A percentile compares a stretch with the other conserved stretches of the same genome.
These are phyloP conservation scores for Sporisorium graminicola DNA, from an alignment of 1,284 basidiomycete species.

Conservation along the genomic window DNA sequence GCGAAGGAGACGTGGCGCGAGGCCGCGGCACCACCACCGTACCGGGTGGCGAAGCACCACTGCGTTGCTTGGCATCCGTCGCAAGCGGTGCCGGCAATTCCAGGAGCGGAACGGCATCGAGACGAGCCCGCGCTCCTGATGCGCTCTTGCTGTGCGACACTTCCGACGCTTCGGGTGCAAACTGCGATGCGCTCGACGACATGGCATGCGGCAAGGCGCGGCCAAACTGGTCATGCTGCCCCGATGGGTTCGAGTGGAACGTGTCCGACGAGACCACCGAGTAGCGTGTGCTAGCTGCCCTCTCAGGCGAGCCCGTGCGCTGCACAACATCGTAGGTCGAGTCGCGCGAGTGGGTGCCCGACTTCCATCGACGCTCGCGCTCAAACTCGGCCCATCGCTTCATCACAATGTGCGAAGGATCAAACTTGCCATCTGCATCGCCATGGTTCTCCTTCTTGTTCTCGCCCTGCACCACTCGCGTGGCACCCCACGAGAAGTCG, in stretches of 20 bases:
- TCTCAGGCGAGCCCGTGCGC: constrained; percentile 59
- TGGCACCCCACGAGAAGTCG: constrained; percentile 71
- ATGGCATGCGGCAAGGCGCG: constrained; percentile 37
- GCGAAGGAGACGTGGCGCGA: constrained; percentile 47
- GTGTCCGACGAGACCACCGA: constrained; percentile 60
- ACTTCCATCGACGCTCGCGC: constrained; percentile 92
- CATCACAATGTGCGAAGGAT: constrained; percentile 96
- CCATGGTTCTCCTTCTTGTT: constrained; percentile 65
- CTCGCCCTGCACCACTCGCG: constrained; percentile 69
- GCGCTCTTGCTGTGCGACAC: constrained; percentile 55
- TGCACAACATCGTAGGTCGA: constrained; percentile 75
- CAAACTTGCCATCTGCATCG: constrained; percentile 83
- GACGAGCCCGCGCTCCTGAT: constrained; percentile 56
- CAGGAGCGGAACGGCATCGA: constrained; percentile 66
- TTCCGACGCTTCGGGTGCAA: constrained; percentile 45
- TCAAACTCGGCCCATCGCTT: constrained; percentile 99
- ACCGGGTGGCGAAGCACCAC: constrained; percentile 36
- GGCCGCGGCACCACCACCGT: constrained; percentile 52
- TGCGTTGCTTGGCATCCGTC: constrained; percentile 56
- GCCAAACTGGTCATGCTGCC: constrained; percentile 49
- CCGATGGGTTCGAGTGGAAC: constrained; percentile 58
- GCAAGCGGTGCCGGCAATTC: constrained; percentile 68
- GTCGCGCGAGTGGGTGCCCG: constrained; percentile 83
- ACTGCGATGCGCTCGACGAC: constrained; percentile 32
- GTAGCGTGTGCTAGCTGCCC: constrained; percentile 60